These are phyloP conservation scores for Daldinia decipiens DNA, from an alignment of 495 filamentous ascomycete species.

Conservation along the genomic window DNA sequence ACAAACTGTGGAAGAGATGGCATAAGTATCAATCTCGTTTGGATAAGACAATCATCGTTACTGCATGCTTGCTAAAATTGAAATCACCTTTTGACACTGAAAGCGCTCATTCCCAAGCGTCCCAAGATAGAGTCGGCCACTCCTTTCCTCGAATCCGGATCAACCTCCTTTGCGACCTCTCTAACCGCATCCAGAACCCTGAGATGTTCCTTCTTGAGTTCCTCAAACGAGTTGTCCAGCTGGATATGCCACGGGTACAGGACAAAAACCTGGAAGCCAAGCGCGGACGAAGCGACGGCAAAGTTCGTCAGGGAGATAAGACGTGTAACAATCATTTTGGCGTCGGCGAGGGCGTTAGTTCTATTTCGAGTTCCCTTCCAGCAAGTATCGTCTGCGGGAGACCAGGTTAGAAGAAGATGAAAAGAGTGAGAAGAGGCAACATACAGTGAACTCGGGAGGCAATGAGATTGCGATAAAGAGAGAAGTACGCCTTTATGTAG, in stretches of 20 bases:
- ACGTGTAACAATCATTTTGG: constrained; percentile 56
- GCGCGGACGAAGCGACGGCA: constrained; percentile 66
- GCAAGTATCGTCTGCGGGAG: constrained; percentile 21
- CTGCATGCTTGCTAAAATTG: constrained; percentile 45
- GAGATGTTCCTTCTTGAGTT: constrained; percentile 65
- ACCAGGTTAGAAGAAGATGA: constrained; percentile 24
- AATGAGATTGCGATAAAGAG: constrained; percentile 36
- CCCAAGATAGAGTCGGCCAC: constrained; percentile 43
- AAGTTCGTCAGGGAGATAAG: constrained; percentile 71
- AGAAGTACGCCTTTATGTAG: constrained; percentile 27
- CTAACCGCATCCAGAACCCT: constrained; percentile 48
- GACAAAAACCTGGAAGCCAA: constrained; percentile 71
- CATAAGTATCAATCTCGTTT: constrained; percentile 43
- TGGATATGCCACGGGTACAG: constrained; percentile 73
- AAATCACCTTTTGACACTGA: constrained; percentile 46
- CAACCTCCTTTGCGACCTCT: constrained; percentile 48
- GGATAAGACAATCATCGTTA: constrained; percentile 36
- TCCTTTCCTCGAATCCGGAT: constrained; percentile 43
- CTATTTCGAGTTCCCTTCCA: constrained; percentile 19
- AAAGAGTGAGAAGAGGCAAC: constrained; percentile 5
- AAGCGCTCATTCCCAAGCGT: constrained; percentile 40
- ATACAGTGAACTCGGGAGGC: constrained; percentile 30
- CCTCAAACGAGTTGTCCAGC: constrained; percentile 68
- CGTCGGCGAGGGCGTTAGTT: constrained; percentile 19
- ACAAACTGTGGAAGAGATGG: constrained; percentile 33